These are phyloP conservation scores for Pyrenophora teres DNA, from an alignment of 2,329 filamentous ascomycete species.

Conservation along the genomic window DNA sequence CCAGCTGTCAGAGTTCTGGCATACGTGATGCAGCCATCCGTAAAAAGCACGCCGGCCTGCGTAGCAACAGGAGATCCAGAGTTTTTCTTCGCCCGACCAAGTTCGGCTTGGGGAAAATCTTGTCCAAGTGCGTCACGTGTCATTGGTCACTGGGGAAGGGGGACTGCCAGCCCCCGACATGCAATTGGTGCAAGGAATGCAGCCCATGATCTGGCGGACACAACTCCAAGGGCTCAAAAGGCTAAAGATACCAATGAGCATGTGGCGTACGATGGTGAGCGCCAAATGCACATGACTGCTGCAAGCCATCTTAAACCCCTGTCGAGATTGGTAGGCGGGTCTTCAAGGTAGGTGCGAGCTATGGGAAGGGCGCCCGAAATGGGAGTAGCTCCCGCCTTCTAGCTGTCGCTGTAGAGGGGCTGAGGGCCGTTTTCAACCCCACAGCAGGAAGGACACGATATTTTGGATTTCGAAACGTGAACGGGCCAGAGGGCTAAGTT, in stretches of 20 bases:
- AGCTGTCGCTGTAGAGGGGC: slow-evolving; percentile 29
- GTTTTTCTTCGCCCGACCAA: slow-evolving; percentile 15
- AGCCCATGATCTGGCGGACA: slow-evolving; percentile 24
- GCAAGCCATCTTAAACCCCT: slow-evolving; percentile 29
- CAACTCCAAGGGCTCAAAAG: slow-evolving; percentile 27
- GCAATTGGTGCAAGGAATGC: slow-evolving; percentile 39
- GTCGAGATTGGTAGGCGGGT: slow-evolving; percentile 24
- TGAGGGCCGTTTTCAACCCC: slow-evolving; percentile 40
- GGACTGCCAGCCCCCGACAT: slow-evolving; percentile 20
- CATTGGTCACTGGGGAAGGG: slow-evolving; percentile 20
- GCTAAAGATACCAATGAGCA: slow-evolving; percentile 26
- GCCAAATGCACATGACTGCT: slow-evolving; percentile 33
- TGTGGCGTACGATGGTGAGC: slow-evolving; percentile 26
- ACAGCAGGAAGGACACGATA: slow-evolving; percentile 31
- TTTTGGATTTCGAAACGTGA: slow-evolving; percentile 32
- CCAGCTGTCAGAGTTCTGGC: slow-evolving; percentile 25
- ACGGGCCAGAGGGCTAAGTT: slow-evolving; percentile 25
- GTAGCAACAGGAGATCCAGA: slow-evolving; percentile 16
- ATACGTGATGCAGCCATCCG: slow-evolving; percentile 34
- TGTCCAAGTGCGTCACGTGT: slow-evolving; percentile 17
- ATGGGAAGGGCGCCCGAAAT: slow-evolving; percentile 24
- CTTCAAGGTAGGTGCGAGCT: slow-evolving; percentile 14
- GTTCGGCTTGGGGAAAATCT: slow-evolving; percentile 16
- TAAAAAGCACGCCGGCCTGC: slow-evolving; percentile 20
- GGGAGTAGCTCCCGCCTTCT: slow-evolving; percentile 31